Percentiles rank a stretch among this genome's conserved stretches.
Conservation (phyloP, 441 rosid species). For the Gossypium schwendimanii region DNA sequence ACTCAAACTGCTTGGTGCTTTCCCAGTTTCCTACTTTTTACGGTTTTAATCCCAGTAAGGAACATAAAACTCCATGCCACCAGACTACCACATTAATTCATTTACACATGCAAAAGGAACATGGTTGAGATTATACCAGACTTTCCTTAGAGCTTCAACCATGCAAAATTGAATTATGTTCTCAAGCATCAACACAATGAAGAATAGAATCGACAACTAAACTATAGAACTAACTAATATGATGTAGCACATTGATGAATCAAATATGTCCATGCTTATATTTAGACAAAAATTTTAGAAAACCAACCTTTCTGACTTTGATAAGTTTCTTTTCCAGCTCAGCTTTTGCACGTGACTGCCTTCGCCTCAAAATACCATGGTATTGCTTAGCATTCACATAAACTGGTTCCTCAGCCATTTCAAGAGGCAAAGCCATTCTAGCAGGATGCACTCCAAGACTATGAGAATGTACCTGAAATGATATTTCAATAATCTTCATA, state of each 20-base stretch:
- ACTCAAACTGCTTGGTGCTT: background rate
- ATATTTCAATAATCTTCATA: background rate
- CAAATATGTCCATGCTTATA: background rate
- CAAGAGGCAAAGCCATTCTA: slow-evolving; percentile 34
- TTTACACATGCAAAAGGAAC: background rate
- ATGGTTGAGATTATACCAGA: background rate
- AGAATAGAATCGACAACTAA: background rate
- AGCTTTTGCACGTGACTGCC: slow-evolving; percentile 39
- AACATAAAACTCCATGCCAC: background rate
- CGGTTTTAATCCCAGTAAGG: background rate
- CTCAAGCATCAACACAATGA: background rate
- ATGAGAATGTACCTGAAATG: slow-evolving; percentile 29
- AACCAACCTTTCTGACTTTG: slow-evolving; percentile 30
- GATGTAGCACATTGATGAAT: background rate
- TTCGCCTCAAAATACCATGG: slow-evolving; percentile 40
- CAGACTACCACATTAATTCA: background rate
- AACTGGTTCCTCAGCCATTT: slow-evolving; percentile 38
- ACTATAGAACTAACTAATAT: background rate
- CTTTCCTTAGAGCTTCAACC: background rate
- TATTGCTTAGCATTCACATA: slow-evolving; percentile 21
- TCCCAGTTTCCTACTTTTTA: background rate
- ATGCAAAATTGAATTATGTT: background rate
- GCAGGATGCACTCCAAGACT: slow-evolving; percentile 21
- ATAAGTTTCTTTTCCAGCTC: slow-evolving; percentile 31
- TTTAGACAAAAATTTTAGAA: background rate